A percentile compares a stretch with the other conserved stretches of the same genome.
phyloP scores from a whole-genome alignment of 768 basidiomycete species.

The Mycena rebaudengoi region DNA sequence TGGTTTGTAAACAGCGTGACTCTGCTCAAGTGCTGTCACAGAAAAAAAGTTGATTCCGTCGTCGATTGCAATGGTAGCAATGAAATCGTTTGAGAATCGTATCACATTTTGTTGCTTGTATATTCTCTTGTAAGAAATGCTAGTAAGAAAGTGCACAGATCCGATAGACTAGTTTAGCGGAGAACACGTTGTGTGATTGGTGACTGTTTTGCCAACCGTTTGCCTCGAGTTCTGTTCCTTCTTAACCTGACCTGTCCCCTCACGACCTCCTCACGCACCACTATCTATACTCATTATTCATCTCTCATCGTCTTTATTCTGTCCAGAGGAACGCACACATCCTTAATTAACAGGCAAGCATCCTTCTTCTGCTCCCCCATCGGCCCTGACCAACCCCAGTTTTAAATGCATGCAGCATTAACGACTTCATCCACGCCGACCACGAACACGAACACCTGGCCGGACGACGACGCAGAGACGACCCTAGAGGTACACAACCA shows the following conservation, averaged over 20 bases:
- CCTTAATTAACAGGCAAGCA: conserved; percentile 55
- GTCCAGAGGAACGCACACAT: conserved; percentile 33
- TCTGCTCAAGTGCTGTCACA: too few species aligned
- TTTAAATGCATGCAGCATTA: conserved; percentile 80
- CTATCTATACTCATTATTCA: conserved; percentile 36
- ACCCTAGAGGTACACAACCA: conserved; percentile 55
- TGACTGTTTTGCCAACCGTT: too few species aligned
- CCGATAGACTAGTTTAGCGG: too few species aligned
- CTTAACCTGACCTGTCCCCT: conserved; percentile 51
- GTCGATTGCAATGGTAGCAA: too few species aligned
- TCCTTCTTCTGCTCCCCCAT: conserved; percentile 26
- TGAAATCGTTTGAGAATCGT: too few species aligned
- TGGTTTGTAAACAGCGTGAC: too few species aligned
- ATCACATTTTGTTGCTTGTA: too few species aligned
- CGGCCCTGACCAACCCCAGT: conserved; percentile 39
- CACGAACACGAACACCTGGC: conserved; percentile 58
- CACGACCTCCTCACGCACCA: conserved; percentile 65
- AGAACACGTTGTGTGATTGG: conserved; percentile 13
- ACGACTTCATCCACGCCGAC: conserved; percentile 57
- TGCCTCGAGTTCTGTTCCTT: not conserved
- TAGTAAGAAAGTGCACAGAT: too few species aligned
- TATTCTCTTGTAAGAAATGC: too few species aligned
- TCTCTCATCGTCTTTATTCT: conserved; percentile 32
- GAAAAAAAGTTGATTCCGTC: too few species aligned
- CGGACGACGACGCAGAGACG: conserved; percentile 52